These are phyloP conservation scores for Camellia oleifera DNA, from an alignment of 179 eudicot genomes.

Conservation along the genomic window DNA sequence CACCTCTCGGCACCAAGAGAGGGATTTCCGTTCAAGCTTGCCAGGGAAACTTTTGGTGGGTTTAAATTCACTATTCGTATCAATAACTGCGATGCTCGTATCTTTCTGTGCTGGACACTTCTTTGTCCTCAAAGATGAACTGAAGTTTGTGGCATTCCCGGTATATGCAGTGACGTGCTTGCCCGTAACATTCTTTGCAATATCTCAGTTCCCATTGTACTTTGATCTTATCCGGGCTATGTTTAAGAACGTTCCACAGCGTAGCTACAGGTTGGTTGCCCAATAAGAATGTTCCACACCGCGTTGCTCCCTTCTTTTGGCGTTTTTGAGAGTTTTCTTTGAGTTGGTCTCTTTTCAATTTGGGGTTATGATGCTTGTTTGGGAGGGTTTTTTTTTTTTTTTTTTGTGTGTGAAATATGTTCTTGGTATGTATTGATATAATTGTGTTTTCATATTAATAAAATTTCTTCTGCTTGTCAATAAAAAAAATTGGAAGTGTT, in stretches of 20 bases:
- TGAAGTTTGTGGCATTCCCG: constrained; percentile 11
- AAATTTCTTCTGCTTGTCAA: no score
- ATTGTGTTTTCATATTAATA: no score
- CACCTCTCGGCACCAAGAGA: constrained; percentile 21
- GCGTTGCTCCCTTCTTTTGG: no score
- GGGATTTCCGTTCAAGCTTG: constrained; percentile 16
- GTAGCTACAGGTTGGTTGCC: constrained; percentile 10
- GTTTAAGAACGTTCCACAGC: constrained; percentile 13
- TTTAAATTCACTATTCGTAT: constrained; percentile 11
- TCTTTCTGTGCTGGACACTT: no score
- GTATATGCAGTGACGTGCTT: constrained; percentile 16
- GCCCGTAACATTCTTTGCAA: constrained; percentile 24
- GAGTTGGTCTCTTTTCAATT: no score
- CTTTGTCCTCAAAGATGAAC: neutral
- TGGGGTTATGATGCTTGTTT: no score
- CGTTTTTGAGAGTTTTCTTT: no score
- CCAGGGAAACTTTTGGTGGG: constrained; percentile 22
- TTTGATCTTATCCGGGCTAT: constrained; percentile 20
- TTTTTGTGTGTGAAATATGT: no score
- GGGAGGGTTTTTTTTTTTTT: no score
- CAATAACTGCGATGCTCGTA: constrained; percentile 12
- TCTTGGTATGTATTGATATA: no score
- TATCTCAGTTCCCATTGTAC: constrained; percentile 21
- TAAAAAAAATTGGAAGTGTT: no score
- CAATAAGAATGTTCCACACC: no score